Percentiles rank a stretch among this genome's conserved stretches.
Conservation (phyloP, 1,284 basidiomycete genomes). For the Paramarasmius palmivorus region DNA sequence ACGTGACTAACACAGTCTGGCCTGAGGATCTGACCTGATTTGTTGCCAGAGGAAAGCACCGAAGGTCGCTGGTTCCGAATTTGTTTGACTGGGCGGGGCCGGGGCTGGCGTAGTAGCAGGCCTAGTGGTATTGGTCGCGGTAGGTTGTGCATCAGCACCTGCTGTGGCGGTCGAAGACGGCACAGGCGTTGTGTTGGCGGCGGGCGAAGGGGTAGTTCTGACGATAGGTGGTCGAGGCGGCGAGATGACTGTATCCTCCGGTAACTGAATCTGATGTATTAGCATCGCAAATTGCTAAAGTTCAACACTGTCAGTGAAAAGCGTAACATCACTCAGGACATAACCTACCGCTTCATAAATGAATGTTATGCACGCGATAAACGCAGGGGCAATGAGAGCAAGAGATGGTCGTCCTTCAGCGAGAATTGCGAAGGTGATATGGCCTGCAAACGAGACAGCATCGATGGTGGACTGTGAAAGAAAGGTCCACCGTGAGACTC, state of each 20-base stretch:
- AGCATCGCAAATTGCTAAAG: constrained; percentile 81
- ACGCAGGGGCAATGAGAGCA: constrained; percentile 80
- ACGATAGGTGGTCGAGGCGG: constrained; percentile 19
- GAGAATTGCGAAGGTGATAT: constrained; percentile 82
- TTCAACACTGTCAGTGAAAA: constrained; percentile 3
- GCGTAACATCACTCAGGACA: neutral
- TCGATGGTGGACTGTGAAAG: constrained; percentile 77
- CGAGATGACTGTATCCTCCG: constrained; percentile 51
- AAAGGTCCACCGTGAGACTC: constrained; percentile 82
- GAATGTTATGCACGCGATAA: constrained; percentile 72
- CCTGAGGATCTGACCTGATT: constrained; percentile 67
- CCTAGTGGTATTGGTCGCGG: constrained; percentile 13
- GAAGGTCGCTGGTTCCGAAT: constrained; percentile 35
- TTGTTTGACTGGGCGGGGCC: constrained; percentile 19
- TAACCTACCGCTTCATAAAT: constrained; percentile 69
- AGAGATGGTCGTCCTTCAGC: constrained; percentile 78
- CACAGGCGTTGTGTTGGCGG: constrained; percentile 13
- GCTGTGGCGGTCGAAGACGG: constrained; percentile 9
- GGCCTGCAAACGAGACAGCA: constrained; percentile 80
- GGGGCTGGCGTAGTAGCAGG: constrained; percentile 24
- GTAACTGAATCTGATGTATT: constrained; percentile 80
- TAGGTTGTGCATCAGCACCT: constrained; percentile 18
- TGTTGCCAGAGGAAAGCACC: constrained; percentile 54
- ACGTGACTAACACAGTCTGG: constrained; percentile 60
- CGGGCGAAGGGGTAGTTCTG: constrained; percentile 16